Conservation (phyloP, 768 basidiomycete genomes). For the Mrakia frigida region DNA sequence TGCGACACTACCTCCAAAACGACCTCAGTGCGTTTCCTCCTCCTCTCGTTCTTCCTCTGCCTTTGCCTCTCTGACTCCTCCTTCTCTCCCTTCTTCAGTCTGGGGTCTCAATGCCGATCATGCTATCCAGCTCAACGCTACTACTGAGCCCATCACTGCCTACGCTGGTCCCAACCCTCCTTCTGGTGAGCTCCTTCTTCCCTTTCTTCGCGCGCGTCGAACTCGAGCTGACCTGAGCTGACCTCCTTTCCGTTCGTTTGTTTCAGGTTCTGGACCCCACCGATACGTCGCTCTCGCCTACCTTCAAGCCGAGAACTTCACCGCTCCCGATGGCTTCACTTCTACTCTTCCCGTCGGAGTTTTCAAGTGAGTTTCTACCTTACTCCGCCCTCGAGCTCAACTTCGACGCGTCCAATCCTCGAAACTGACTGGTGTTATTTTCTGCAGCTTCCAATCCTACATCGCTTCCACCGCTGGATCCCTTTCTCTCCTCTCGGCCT, state of each 20-base stretch:
- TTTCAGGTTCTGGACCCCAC: not conserved
- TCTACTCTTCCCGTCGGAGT: conserved; percentile 10
- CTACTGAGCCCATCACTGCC: not conserved
- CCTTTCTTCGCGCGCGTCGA: not conserved
- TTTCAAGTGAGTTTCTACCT: not conserved
- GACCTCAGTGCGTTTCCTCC: not conserved
- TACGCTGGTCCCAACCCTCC: not conserved
- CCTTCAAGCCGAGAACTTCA: not conserved
- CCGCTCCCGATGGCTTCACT: conserved; percentile 6
- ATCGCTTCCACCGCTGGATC: not conserved
- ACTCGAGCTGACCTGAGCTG: too few species aligned
- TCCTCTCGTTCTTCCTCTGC: not conserved
- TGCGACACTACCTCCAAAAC: conserved; percentile 6
- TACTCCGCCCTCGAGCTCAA: too few species aligned
- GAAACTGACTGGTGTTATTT: too few species aligned
- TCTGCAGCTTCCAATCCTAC: conserved; percentile 2
- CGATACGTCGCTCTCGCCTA: conserved; percentile 15
- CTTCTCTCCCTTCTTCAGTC: not conserved
- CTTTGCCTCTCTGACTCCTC: not conserved
- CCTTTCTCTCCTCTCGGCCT: conserved; percentile 1
- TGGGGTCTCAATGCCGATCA: not conserved
- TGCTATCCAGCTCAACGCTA: conserved; percentile 1
- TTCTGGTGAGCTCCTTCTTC: not conserved
- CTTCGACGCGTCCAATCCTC: not conserved
- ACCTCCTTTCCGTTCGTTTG: not conserved